A percentile compares a stretch with the other conserved stretches of the same genome.
Conservation (phyloP, 805 yeast genomes). For the Lachancea fermentati region DNA sequence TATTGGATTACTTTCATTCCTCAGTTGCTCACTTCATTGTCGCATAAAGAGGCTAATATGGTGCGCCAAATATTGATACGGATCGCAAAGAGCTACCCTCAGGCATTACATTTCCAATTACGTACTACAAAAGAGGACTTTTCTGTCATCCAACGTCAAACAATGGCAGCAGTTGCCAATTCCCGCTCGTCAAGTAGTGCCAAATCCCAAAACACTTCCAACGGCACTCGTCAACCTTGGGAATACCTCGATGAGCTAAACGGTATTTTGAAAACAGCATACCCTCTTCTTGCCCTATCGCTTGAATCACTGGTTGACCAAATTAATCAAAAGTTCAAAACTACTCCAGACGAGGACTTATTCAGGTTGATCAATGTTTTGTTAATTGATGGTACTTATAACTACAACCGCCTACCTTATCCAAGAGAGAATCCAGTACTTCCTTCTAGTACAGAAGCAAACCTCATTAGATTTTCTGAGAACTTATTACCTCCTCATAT, state of each 20-base stretch:
- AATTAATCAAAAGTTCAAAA: conserved; percentile 86
- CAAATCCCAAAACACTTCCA: conserved; percentile 16
- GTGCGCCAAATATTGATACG: conserved; percentile 84
- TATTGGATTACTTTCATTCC: conserved; percentile 98
- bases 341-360: conserved; percentile 93
- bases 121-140: conserved; percentile 94
- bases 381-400: conserved; percentile 88
- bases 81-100: conserved; percentile 96
- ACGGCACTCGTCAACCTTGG: conserved; percentile 71
- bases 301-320: conserved; percentile 95
- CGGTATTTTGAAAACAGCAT: conserved; percentile 94
- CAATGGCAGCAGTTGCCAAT: conserved; percentile 42
- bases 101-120: conserved; percentile 92
- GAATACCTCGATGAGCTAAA: conserved; percentile 88
- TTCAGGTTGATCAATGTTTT: conserved; percentile 89
- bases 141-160: conserved; percentile 78
- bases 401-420: conserved; percentile 75
- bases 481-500: conserved; percentile 85
- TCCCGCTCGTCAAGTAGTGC: conserved; percentile 25
- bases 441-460: conserved; percentile 88
- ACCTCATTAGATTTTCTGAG: conserved; percentile 84
- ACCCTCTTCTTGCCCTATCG: conserved; percentile 86
- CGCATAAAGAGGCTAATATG: conserved; percentile 85
- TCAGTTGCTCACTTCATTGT: conserved; percentile 80
- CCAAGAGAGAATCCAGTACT: conserved; percentile 84